Conservation (phyloP, 2,329 filamentous ascomycete species). For the Cordyceps javanica region DNA sequence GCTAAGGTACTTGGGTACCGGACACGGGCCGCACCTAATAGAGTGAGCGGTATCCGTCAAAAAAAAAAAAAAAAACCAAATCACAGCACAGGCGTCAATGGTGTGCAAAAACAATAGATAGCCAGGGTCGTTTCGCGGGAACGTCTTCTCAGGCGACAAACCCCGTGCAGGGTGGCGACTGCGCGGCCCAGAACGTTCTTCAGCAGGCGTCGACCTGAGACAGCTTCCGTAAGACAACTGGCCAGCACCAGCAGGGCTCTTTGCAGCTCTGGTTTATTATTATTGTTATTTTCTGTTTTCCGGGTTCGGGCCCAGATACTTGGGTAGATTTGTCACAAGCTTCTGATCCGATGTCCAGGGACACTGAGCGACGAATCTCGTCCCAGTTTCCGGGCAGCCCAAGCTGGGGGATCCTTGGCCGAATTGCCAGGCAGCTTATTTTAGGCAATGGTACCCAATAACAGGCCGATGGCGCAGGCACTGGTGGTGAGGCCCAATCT, state of each 20-base stretch:
- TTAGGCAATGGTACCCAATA: slow-evolving; percentile 7
- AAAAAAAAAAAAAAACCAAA: background rate
- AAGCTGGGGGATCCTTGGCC: background rate
- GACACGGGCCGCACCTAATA: no score
- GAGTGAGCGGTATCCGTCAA: no score
- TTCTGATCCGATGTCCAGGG: background rate
- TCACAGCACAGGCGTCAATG: background rate
- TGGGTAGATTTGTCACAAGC: background rate
- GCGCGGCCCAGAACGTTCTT: slow-evolving; percentile 7
- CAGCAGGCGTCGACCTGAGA: background rate
- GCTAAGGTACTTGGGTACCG: background rate
- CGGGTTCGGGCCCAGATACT: background rate
- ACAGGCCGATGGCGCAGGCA: slow-evolving; percentile 1
- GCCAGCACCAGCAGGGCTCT: background rate
- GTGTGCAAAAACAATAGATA: background rate
- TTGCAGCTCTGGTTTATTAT: no score
- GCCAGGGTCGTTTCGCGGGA: background rate
- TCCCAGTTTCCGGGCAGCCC: background rate
- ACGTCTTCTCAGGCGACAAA: background rate
- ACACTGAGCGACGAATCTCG: background rate
- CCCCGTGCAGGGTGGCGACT: slow-evolving; percentile 8
- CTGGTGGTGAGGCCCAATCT: slow-evolving; percentile 8
- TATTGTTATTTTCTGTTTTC: no score
- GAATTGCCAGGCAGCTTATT: background rate
- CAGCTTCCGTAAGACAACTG: background rate